Evolutionary conservation across 345 rosid species (phyloP), one percentile per base, ranked within the genome.

Genomic region (Bretschneidera sinensis): DNA sequence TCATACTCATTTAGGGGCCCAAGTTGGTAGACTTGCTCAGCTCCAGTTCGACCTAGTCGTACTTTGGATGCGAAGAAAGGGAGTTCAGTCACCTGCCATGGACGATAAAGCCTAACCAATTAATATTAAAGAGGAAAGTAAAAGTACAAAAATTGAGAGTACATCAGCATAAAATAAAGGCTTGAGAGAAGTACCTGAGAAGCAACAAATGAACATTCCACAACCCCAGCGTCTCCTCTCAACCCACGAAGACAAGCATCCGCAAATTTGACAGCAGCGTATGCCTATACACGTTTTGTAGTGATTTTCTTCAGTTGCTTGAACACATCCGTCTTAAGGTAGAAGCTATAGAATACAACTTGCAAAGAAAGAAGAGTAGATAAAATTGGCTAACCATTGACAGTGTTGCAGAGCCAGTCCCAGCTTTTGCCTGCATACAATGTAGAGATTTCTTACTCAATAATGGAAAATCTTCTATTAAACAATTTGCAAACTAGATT

Each of bases 191-290:
- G 61, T 24, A 83, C 88, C 76, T 75, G 73, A 20, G 96, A 88
- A 54, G 84, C 78, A 54, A 88, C 86, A 48, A 75, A 88, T 7
- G 89, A 80, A 71, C 89, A 83, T 60, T 85, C 78, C 17, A 88
- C 55, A 0, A 88, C 71, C 31, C 71, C 78, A 0, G 89, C 85
- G 54, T 88, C 96, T 35, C 96, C 96, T 68, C 92, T 78, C 71
- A 88, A 67, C 31, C 86, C 92, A 1, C 89, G 79, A 15, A 88
- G 89, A 56, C 88, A 88, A 49, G 92, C 88, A 63, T 88, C 96
- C 59, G 87, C 96, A 62, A 88, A 88, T 76, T 88, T 85, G 47
- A 83, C 87, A 33, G 96, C 92, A n/a, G 96, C 92, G 69, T 81
- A 88, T 66, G 96, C 92, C 96, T 85, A 49, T 45, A 34, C 24